A percentile compares a stretch with the other conserved stretches of the same genome.
Conservation (phyloP, 345 rosid genomes). For the Lumnitzera racemosa region DNA sequence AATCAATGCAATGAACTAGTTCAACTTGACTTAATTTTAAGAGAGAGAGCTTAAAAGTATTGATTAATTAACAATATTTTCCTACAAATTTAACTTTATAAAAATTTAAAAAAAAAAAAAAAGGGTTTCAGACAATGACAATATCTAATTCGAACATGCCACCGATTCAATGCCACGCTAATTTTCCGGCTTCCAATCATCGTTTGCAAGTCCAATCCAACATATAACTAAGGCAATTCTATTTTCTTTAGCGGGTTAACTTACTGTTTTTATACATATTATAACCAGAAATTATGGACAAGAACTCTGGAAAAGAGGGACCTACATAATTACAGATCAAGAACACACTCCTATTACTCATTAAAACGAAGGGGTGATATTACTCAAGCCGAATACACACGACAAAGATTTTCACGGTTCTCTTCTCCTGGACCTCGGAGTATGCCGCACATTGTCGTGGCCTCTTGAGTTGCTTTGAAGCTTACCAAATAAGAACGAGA, state of each 20-base stretch:
- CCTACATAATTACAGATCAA: conserved; percentile 13
- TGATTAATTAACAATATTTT: no score
- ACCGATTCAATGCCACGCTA: no score
- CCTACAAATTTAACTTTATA: no score
- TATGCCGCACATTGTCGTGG: neutral
- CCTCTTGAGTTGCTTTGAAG: neutral
- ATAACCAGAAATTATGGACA: conserved; percentile 1
- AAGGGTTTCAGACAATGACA: no score
- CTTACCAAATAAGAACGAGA: conserved; percentile 1
- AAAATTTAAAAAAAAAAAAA: no score
- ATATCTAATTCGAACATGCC: no score
- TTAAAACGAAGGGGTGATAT: conserved; percentile 3
- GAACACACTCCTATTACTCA: conserved; percentile 2
- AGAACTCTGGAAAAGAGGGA: neutral
- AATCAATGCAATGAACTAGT: no score
- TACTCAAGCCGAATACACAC: neutral
- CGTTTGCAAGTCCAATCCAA: no score
- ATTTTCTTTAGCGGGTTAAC: neutral
- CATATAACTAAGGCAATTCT: no score
- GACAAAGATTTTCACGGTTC: conserved; percentile 2
- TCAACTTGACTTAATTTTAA: no score
- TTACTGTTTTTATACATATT: neutral
- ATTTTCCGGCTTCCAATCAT: no score
- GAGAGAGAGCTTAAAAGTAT: no score
- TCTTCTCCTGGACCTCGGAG: neutral